A percentile compares a stretch with the other conserved stretches of the same genome.
Evolutionary conservation across 352 stramenopile species (phyloP).

Genomic region (Phytophthora fragariaefolia): DNA sequence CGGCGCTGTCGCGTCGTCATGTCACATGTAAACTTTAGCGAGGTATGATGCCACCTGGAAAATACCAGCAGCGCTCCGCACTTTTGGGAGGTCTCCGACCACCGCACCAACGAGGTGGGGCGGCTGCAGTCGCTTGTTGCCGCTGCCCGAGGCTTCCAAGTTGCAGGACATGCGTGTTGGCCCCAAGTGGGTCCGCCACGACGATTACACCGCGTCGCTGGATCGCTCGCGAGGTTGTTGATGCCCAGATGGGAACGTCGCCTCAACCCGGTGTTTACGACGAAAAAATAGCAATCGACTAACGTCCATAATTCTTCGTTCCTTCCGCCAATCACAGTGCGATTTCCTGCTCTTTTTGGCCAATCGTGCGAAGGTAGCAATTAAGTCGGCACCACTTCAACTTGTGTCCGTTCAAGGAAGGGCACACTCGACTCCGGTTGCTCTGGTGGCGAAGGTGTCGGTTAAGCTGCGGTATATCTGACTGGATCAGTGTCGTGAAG

Average conservation of each 20-base stretch:
- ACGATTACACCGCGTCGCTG: constrained; percentile 7
- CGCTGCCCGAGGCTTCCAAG: not conserved
- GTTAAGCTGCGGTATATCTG: not conserved
- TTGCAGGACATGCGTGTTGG: too few species aligned
- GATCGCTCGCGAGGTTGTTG: constrained; percentile 21
- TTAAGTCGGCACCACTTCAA: constrained; percentile 20
- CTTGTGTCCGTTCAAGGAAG: constrained; percentile 9
- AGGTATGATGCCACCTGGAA: constrained; percentile 5
- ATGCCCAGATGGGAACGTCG: constrained; percentile 13
- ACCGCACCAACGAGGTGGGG: too few species aligned
- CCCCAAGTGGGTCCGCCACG: not conserved
- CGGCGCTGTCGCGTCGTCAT: constrained; percentile 4
- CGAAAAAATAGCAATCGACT: not conserved
- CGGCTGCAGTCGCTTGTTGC: not conserved
- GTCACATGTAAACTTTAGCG: constrained; percentile 24
- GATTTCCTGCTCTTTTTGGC: not conserved
- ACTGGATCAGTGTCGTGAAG: not conserved
- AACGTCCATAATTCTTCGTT: not conserved
- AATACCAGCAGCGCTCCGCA: too few species aligned
- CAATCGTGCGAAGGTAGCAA: constrained; percentile 6
- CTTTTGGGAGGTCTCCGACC: not conserved
- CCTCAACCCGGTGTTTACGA: constrained; percentile 22
- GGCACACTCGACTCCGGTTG: too few species aligned
- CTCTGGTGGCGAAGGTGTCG: not conserved
- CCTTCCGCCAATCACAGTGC: not conserved